Evolutionary conservation across 371 early-diverging fungal species (phyloP).

Genomic region (Rhizopus arrhizus): DNA sequence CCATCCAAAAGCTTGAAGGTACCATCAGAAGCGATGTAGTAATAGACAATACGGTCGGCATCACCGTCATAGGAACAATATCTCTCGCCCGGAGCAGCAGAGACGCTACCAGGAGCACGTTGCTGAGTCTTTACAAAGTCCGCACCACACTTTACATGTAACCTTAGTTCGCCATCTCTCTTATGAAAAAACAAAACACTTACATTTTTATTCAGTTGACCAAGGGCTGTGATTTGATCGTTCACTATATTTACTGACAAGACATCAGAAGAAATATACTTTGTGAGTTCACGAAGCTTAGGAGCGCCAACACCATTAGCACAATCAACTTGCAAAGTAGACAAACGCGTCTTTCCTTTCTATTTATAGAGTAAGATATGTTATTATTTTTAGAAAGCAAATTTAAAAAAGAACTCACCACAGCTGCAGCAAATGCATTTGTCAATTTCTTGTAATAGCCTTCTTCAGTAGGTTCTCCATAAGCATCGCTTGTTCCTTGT

Average conservation of each 20-base stretch:
- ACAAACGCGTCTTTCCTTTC: conserved; percentile 68
- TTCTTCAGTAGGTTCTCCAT: conserved; percentile 90
- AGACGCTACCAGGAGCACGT: conserved; percentile 74
- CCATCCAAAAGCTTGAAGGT: conserved; percentile 93
- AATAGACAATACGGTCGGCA: conserved; percentile 98
- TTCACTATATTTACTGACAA: conserved; percentile 73
- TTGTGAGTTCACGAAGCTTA: conserved; percentile 76
- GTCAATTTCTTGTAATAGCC: conserved; percentile 92
- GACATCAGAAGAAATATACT: conserved; percentile 65
- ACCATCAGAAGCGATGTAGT: conserved; percentile 73
- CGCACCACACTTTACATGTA: conserved; percentile 83
- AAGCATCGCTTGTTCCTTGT: conserved; percentile 71
- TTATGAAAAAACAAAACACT: conserved; percentile 18
- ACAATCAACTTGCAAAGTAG: conserved; percentile 83
- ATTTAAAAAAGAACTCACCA: conserved; percentile 53
- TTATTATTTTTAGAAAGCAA: too few relatives aligned
- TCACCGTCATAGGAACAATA: conserved; percentile 98
- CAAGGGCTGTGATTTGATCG: conserved; percentile 64
- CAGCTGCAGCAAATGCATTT: conserved; percentile 78
- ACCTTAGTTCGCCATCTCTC: neutral
- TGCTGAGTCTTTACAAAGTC: conserved; percentile 96
- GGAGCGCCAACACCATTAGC: conserved; percentile 99
- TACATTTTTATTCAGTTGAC: conserved; percentile 85
- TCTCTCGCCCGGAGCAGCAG: conserved; percentile 66
- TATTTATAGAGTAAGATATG: conserved; percentile 20